Percentiles rank a stretch among this genome's conserved stretches.
These are phyloP conservation scores for Russula vinacea DNA, from an alignment of 768 basidiomycete genomes.

Conservation along the genomic window DNA sequence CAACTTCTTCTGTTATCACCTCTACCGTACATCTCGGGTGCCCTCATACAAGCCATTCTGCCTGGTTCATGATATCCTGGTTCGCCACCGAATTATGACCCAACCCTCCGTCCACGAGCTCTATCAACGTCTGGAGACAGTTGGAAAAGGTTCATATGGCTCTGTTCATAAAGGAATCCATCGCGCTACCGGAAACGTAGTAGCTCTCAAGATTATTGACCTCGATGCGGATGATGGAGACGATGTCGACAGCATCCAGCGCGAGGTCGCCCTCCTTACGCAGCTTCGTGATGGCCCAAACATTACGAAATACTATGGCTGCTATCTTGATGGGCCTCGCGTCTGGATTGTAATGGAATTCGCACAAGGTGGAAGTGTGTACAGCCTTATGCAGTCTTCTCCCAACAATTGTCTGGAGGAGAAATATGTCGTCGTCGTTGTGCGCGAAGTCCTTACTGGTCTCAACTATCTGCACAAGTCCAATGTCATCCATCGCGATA, in stretches of 20 bases:
- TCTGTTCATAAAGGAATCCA: slow-evolving; percentile 92
- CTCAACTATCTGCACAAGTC: slow-evolving; percentile 90
- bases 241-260: slow-evolving; percentile 94
- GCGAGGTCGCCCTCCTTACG: slow-evolving; percentile 88
- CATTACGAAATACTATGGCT: slow-evolving; percentile 95
- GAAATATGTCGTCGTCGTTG: slow-evolving; percentile 81
- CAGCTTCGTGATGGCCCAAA: slow-evolving; percentile 89
- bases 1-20: background rate
- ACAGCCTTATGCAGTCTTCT: slow-evolving; percentile 88
- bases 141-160: slow-evolving; percentile 94
- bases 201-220: slow-evolving; percentile 98
- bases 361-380: slow-evolving; percentile 91
- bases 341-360: slow-evolving; percentile 99
- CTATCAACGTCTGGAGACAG: slow-evolving; percentile 83
- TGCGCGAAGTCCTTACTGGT: slow-evolving; percentile 83
- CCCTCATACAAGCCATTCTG: background rate
- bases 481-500: slow-evolving; percentile 93
- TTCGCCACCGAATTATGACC: slow-evolving; percentile 35
- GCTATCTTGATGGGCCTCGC: slow-evolving; percentile 88
- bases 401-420: slow-evolving; percentile 78
- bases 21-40: background rate
- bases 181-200: slow-evolving; percentile 77
- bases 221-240: slow-evolving; percentile 89
- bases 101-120: slow-evolving; percentile 72
- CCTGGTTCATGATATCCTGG: slow-evolving; percentile 10